These are phyloP conservation scores for Bonia amplexicaulis DNA, from an alignment of 176 grass and related monocot species.

Conservation along the genomic window DNA sequence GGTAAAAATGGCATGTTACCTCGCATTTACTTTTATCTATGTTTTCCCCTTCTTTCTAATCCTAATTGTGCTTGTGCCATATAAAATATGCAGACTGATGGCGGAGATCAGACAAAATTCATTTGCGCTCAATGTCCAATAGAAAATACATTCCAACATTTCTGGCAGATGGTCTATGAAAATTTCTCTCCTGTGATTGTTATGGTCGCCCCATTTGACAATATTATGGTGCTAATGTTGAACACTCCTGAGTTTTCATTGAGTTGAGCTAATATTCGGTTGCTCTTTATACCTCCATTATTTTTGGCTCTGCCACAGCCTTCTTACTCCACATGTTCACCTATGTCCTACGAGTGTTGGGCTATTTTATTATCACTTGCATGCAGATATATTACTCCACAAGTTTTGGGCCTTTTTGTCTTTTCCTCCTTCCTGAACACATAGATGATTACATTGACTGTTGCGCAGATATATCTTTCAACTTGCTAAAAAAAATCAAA, in stretches of 20 bases:
- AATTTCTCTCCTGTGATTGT: slow-evolving; percentile 74
- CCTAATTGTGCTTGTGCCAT: not conserved
- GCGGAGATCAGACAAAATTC: slow-evolving; percentile 40
- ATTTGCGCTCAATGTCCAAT: slow-evolving; percentile 90
- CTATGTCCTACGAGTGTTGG: not conserved
- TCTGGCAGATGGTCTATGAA: slow-evolving; percentile 93
- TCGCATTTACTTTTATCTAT: not conserved
- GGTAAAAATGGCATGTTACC: slow-evolving; percentile 31
- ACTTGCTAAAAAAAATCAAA: too few species aligned
- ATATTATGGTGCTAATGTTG: slow-evolving; percentile 41
- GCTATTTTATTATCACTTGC: not conserved
- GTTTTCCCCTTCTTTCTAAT: not conserved
- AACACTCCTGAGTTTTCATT: slow-evolving; percentile 3
- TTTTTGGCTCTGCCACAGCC: not conserved
- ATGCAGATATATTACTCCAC: not conserved
- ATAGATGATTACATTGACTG: too few species aligned
- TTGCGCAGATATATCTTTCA: too few species aligned
- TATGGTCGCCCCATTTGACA: slow-evolving; percentile 77
- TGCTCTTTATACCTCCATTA: not conserved
- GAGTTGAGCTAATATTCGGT: not conserved
- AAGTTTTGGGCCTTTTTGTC: not conserved
- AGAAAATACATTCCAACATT: slow-evolving; percentile 62
- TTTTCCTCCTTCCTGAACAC: slow-evolving; percentile 1
- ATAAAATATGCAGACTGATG: slow-evolving; percentile 20
- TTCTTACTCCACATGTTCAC: not conserved